Base-by-base conservation (phyloP, 768 basidiomycete species). In the Boletales sp. region DNA sequence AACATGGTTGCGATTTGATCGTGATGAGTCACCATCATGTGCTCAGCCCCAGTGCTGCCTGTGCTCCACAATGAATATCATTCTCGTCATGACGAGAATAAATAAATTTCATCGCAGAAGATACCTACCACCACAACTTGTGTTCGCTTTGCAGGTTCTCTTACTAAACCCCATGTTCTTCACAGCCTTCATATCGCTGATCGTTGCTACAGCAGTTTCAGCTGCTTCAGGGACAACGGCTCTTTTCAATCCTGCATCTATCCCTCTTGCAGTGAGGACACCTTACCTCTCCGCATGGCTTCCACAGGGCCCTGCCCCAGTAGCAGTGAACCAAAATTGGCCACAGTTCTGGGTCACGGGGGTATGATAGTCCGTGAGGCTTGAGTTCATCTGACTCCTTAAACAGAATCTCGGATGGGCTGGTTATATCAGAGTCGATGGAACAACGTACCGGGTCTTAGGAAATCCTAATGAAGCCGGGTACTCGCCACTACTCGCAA, bases 241-340 rank as follows among this genome's bases (percentile, higher is more conserved):
- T 5, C 79, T 80, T 8, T 80, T 81, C 61, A 81, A 77, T 50
- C 83, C 82, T 19, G 69, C 79, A 5, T 74, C 82, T 7, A 71
- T 83, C 40, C 84, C 85, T 17, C 75, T 86, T 24, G 85, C 83
- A 11, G 84, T 86, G 14, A 76, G 81, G 39, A 70, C 80, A 3
- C 84, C 84, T 2, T 87, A 86, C 57, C 64, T 88, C 30, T 82
- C 80, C 17, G 76, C 80, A 1, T 87, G 84, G 84, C 73, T 87
- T 15, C 68, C 78, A 0, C 83, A 82, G 58, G 78, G 78, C 17
- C 47, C 69, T 56, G 81, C 78, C 24, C 24, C 24, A 61, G 52
- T 46, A 9, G 56, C 62, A 11, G 59, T 67, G 14, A 73, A 73
- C 51, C 52, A 69, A 39, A 80, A 62, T 24, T 86, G 83, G 83